Evolutionary conservation across 1,284 basidiomycete genomes (phyloP).

Genomic region (Irpex lacteus): DNA sequence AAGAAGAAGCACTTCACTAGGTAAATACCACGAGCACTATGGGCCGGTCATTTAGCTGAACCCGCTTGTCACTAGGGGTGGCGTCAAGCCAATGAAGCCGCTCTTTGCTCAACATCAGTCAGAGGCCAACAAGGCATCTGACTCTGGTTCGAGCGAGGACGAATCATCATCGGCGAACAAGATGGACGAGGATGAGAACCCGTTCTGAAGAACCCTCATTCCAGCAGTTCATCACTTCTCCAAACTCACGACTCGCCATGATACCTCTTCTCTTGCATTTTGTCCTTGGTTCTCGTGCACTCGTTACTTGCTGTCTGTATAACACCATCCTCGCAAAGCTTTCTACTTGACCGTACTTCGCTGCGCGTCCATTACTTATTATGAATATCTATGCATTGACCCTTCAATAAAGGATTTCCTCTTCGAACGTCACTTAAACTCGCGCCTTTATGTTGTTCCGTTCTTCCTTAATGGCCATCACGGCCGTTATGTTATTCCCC

Average conservation of each 20-base stretch:
- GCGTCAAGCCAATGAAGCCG: conserved; percentile 52
- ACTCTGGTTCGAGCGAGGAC: conserved; percentile 33
- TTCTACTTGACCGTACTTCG: conserved; percentile 15
- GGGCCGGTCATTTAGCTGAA: not conserved
- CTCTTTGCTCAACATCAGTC: conserved; percentile 44
- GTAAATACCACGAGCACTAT: conserved; percentile 41
- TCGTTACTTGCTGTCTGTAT: conserved; percentile 4
- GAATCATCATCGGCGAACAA: conserved; percentile 16
- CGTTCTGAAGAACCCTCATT: conserved; percentile 22
- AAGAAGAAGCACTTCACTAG: conserved; percentile 92
- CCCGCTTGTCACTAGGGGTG: conserved; percentile 27
- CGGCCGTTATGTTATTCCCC: not conserved
- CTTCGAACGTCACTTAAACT: no score
- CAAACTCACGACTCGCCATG: conserved; percentile 4
- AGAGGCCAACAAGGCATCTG: conserved; percentile 32
- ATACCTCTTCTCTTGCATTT: conserved; percentile 4
- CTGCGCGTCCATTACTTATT: conserved; percentile 1
- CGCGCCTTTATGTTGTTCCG: not conserved
- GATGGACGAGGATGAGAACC: conserved; percentile 31
- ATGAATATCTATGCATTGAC: conserved; percentile 4
- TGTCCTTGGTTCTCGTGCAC: not conserved
- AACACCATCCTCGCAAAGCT: not conserved
- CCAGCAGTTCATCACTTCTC: not conserved
- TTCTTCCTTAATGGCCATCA: not conserved
- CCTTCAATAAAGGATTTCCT: not conserved